Evolutionary conservation across 495 filamentous ascomycete species (phyloP).

Genomic region (Bathelium albidoporum): DNA sequence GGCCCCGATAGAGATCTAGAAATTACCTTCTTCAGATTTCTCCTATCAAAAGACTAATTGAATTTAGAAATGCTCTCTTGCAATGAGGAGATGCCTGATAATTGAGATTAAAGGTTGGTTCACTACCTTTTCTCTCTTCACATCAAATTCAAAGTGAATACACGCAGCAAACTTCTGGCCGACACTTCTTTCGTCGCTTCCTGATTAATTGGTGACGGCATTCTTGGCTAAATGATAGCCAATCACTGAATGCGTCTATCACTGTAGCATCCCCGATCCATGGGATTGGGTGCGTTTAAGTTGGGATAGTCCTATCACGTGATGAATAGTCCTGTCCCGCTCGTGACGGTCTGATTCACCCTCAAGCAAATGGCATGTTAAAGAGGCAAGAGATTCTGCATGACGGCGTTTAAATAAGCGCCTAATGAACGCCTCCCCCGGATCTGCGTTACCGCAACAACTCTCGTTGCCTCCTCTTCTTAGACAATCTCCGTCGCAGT

Average conservation of each 20-base stretch:
- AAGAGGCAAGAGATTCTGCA: slow-evolving; percentile 4
- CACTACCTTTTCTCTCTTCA: too few species aligned
- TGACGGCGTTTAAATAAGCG: background rate
- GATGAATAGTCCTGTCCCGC: background rate
- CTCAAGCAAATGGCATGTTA: background rate
- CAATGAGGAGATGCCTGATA: background rate
- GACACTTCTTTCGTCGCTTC: too few species aligned
- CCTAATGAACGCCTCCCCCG: background rate
- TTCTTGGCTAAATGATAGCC: too few species aligned
- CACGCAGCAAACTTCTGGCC: too few species aligned
- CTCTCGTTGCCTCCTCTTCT: background rate
- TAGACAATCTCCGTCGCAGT: background rate
- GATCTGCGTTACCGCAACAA: slow-evolving; percentile 3
- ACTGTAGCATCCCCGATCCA: background rate
- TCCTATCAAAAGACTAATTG: background rate
- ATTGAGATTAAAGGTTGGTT: too few species aligned
- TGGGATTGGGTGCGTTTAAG: background rate
- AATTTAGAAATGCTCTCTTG: background rate
- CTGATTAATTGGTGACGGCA: too few species aligned
- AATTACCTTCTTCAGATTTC: background rate
- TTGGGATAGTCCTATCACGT: too few species aligned
- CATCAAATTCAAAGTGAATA: too few species aligned
- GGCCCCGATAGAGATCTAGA: background rate
- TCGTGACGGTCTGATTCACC: background rate
- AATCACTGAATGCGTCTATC: background rate